Conservation (phyloP, 2,329 filamentous ascomycete genomes). For the Byssochlamys sp. region DNA sequence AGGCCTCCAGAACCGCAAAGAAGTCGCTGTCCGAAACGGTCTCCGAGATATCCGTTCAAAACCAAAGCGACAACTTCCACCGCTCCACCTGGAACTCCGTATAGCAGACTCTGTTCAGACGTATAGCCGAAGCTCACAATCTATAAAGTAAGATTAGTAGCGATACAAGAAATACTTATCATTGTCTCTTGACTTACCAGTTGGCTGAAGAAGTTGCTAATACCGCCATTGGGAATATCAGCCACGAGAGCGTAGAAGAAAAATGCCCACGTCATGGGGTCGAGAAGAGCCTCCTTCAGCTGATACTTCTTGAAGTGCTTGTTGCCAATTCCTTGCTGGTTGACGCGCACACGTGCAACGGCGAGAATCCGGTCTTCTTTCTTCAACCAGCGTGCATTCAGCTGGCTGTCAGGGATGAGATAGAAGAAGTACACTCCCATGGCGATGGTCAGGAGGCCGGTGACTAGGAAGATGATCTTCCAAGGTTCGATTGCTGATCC, state of each 20-base stretch:
- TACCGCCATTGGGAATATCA: slow-evolving; percentile 51
- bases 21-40: slow-evolving; percentile 48
- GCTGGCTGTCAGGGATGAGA: slow-evolving; percentile 50
- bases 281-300: slow-evolving; percentile 48
- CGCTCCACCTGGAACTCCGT: slow-evolving; percentile 56
- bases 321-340: slow-evolving; percentile 65
- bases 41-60: slow-evolving; percentile 47
- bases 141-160: slow-evolving; percentile 9
- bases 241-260: slow-evolving; percentile 48
- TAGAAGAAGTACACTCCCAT: slow-evolving; percentile 43
- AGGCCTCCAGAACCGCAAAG: slow-evolving; percentile 47
- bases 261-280: slow-evolving; percentile 53
- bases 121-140: slow-evolving; percentile 58
- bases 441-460: slow-evolving; percentile 43
- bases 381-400: slow-evolving; percentile 54
- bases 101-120: slow-evolving; percentile 51
- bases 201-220: slow-evolving; percentile 54
- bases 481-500: slow-evolving; percentile 53
- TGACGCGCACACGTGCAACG: slow-evolving; percentile 61
- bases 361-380: slow-evolving; percentile 59
- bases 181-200: slow-evolving; percentile 25
- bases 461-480: slow-evolving; percentile 54
- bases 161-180: slow-evolving; percentile 23
- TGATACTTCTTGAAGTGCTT: slow-evolving; percentile 61
- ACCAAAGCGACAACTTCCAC: slow-evolving; percentile 54